phyloP scores from a whole-genome alignment of 768 basidiomycete species.

The Trametes maxima region DNA sequence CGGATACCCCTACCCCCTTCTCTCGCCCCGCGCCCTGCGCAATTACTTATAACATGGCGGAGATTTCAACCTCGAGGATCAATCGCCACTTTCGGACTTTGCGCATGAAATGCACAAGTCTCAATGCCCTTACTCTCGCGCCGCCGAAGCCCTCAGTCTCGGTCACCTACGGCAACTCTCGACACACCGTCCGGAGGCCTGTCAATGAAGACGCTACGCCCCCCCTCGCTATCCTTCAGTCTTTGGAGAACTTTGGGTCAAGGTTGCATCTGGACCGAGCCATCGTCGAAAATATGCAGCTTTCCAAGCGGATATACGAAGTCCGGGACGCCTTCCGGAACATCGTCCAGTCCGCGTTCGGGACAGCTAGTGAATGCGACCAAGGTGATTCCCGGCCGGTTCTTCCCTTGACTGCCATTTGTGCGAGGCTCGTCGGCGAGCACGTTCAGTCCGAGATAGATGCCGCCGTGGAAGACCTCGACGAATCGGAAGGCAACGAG shows the following conservation, averaged over 20 bases:
- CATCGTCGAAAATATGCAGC: constrained; percentile 40
- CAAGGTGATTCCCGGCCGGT: constrained; percentile 20
- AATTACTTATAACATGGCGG: constrained; percentile 10
- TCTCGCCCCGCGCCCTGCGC: background rate
- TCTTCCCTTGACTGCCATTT: constrained; percentile 48
- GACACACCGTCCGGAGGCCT: background rate
- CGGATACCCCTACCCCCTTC: constrained; percentile 2
- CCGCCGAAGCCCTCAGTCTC: constrained; percentile 18
- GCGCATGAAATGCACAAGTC: constrained; percentile 45
- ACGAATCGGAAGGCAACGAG: constrained; percentile 27
- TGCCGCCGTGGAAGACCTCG: constrained; percentile 24
- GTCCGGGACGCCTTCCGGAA: constrained; percentile 60
- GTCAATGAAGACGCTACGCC: constrained; percentile 24
- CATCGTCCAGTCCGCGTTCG: constrained; percentile 44
- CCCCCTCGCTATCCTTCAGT: constrained; percentile 42
- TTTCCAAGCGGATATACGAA: constrained; percentile 52
- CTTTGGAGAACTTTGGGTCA: constrained; percentile 37
- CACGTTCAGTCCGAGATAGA: constrained; percentile 41
- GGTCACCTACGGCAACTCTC: constrained; percentile 19
- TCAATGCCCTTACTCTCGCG: constrained; percentile 35
- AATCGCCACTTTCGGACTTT: constrained; percentile 51
- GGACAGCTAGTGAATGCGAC: background rate
- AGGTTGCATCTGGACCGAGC: constrained; percentile 39
- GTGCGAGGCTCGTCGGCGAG: constrained; percentile 50
- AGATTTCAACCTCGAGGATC: constrained; percentile 43